A percentile compares a stretch with the other conserved stretches of the same genome.
phyloP scores from a whole-genome alignment of 768 basidiomycete genomes.

The Leucocoprinus birnbaumii region DNA sequence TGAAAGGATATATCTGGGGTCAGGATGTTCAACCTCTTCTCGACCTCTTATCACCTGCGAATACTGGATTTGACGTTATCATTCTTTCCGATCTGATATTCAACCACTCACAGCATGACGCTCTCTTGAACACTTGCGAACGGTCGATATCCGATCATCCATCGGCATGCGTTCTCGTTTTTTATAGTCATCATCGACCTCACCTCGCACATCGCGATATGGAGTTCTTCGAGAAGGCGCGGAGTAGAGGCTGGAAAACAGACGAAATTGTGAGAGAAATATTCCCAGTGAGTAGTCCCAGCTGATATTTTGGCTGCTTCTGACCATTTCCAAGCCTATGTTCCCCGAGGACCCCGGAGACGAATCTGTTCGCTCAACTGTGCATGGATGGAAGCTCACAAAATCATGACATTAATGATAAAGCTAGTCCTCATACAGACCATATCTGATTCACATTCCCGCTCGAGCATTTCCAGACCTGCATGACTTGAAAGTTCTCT shows the following conservation, averaged over 20 bases:
- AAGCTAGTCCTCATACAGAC: not conserved
- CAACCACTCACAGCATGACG: slow-evolving; percentile 93
- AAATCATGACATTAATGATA: not conserved
- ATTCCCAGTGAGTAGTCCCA: slow-evolving; percentile 48
- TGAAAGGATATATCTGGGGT: slow-evolving; percentile 82
- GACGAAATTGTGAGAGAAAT: slow-evolving; percentile 63
- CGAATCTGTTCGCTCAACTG: slow-evolving; percentile 71
- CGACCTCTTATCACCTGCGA: slow-evolving; percentile 19
- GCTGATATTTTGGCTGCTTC: not conserved
- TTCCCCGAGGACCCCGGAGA: slow-evolving; percentile 87
- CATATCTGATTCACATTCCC: not conserved
- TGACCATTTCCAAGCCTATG: slow-evolving; percentile 60
- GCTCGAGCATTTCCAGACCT: slow-evolving; percentile 10
- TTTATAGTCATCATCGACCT: slow-evolving; percentile 88
- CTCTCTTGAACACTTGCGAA: slow-evolving; percentile 75
- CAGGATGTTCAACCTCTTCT: slow-evolving; percentile 46
- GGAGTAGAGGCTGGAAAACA: slow-evolving; percentile 64
- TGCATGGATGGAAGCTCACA: slow-evolving; percentile 78
- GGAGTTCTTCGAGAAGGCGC: slow-evolving; percentile 72
- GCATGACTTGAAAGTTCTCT: slow-evolving; percentile 10
- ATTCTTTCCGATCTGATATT: slow-evolving; percentile 93
- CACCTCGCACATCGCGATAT: slow-evolving; percentile 81
- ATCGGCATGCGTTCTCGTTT: slow-evolving; percentile 55
- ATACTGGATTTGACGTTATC: slow-evolving; percentile 65
- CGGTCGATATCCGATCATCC: slow-evolving; percentile 24